Base-by-base conservation (phyloP, 768 basidiomycete species). In the Tephrocybe sp. region DNA sequence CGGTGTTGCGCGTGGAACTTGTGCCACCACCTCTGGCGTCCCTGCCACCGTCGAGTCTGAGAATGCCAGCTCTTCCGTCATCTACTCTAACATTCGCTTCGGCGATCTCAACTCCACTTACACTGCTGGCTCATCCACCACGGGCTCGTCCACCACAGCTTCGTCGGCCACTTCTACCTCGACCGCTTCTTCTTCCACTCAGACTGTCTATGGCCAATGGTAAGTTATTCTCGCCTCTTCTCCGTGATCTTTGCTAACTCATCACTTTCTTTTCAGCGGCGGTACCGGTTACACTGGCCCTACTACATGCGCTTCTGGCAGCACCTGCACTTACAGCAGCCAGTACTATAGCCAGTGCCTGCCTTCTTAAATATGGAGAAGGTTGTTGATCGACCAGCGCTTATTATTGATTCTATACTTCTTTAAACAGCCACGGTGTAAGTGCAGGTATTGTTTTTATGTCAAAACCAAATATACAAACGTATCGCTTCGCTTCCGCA, bases 1-100 rank as follows among this genome's bases (percentile, higher is more conserved):
- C 36, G 71, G 70, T 59, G 62, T 70, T 46, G 55, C 64, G n/a
- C 73, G 72, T 57, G 73, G 72, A 38, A 64, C 68, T 20, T 73
- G 72, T 60, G 49, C 71, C 16, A 69, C 71, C 42, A 59, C 59
- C 26, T 72, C 72, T 8, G 73, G 73, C 40, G 60, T 56, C 12
- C 70, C 69, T 39, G 55, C 8, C n/a, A 60, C 66, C 34, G 69
- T 74, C 60, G 72, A 72, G 62, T 46, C 65, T 2, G 31, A 43
- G n/a, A 30, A 23, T 14, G 23, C 42, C 30, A 43, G 30, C n/a
- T 9, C 42, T 20, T 43, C 42, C 30, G 42, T 43, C 42, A 31
- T 30, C 42, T 43, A 43, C 42, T 43, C 42, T n/a, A 43, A 43
- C 26, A 43, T 43, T n/a, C 42, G 42, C 26, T 43, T 43, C 30